phyloP scores from a whole-genome alignment of 2,329 filamentous ascomycete genomes.

The Camillea tinctor region DNA sequence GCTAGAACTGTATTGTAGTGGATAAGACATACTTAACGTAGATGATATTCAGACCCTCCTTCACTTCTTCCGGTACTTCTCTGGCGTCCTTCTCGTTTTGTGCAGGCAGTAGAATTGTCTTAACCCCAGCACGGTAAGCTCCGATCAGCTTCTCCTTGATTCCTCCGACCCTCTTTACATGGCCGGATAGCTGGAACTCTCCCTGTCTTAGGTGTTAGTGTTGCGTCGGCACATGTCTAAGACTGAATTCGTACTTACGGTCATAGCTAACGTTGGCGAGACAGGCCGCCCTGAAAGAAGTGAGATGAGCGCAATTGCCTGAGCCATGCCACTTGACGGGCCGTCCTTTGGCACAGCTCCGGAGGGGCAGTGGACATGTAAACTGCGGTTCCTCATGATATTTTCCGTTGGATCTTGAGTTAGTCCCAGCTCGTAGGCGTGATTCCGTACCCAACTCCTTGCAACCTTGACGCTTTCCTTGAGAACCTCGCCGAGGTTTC shows the following conservation, averaged over 20 bases:
- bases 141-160: constrained; percentile 99
- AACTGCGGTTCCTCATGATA: constrained; percentile 91
- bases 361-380: constrained; percentile 94
- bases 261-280: constrained; percentile 94
- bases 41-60: constrained; percentile 80
- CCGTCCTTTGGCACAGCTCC: constrained; percentile 96
- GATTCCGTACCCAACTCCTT: constrained; percentile 93
- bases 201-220: constrained; percentile 43
- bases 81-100: constrained; percentile 90
- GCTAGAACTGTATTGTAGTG: constrained; percentile 1
- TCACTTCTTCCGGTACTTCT: constrained; percentile 88
- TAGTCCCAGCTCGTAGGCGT: constrained; percentile 86
- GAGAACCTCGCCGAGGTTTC: constrained; percentile 92
- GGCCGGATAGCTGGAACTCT: constrained; percentile 76
- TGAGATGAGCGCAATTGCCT: constrained; percentile 89
- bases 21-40: constrained; percentile 70
- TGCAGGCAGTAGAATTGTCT: constrained; percentile 84
- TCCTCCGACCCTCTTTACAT: constrained; percentile 90
- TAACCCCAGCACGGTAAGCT: constrained; percentile 87
- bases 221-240: constrained; percentile 16
- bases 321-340: constrained; percentile 82
- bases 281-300: constrained; percentile 84
- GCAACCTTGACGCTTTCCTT: constrained; percentile 98
- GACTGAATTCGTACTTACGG: constrained; percentile 52
- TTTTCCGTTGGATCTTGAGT: constrained; percentile 79